Evolutionary conservation across 1,284 basidiomycete genomes (phyloP), one percentile per base, ranked within the genome.

Genomic region (Neolentinus lepideus): DNA sequence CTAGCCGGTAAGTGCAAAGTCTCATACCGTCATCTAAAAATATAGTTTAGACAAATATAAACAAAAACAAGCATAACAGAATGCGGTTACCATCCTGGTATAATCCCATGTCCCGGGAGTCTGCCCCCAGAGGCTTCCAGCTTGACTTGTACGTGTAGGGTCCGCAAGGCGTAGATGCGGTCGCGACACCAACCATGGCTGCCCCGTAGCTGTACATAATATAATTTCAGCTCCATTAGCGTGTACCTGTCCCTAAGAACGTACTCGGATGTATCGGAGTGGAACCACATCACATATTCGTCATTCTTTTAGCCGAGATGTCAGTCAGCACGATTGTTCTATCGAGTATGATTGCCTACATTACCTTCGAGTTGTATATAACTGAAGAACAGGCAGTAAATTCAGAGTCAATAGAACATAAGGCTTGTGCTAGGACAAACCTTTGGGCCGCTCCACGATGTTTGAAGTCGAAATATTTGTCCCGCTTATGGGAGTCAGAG

Each of bases 221-320:
- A 57, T 22, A 51, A 55, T 14, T 56, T 45, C 22, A 35, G 33
- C 47, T 10, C 35, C 31, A 29, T 22, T 21, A 56, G 54, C 35
- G 35, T 14, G 26, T 50, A n/a, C 19, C 22, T 29, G 35, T 9
- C 9, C 8, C 27, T 51, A 51, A 31, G 47, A 45, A 71, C 76
- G 55, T 61, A 84, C 81, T 82, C 77, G 57, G 79, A 80, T 31
- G 71, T 73, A 63, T 85, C 83, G 16, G 80, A 83, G 64, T 85
- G 83, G 71, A 85, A 85, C 82, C 83, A 85, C 82, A 85, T 83
- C 24, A 84, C 83, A 63, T 84, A 84, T 72, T 84, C 78, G 8
- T 69, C 69, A 59, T 79, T 84, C 81, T 85, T 57, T 19, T 22
- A 19, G 22, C 29, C 19, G 29, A 12, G 2, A 21, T 35, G 21